These are phyloP conservation scores for Lactarius tabidus DNA, from an alignment of 768 basidiomycete genomes.

Conservation along the genomic window DNA sequence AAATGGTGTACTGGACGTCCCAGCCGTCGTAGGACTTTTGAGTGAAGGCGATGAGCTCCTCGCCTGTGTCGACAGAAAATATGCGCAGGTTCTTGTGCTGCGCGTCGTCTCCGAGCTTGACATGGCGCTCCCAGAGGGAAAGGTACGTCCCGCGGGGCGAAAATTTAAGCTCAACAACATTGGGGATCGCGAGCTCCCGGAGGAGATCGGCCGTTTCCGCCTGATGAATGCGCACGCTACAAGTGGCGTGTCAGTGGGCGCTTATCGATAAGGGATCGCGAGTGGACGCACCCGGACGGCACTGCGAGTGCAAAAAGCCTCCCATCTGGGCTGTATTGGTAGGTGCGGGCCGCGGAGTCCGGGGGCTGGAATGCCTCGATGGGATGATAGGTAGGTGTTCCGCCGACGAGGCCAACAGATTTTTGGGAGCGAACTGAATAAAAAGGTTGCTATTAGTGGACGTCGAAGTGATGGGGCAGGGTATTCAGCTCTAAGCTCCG, in stretches of 20 bases:
- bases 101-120: slow-evolving; percentile 83
- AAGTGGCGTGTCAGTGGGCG: slow-evolving; percentile 16
- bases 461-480: slow-evolving; percentile 9
- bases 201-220: slow-evolving; percentile 70
- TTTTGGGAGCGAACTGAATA: slow-evolving; percentile 88
- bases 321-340: slow-evolving; percentile 82
- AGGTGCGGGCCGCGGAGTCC: slow-evolving; percentile 69
- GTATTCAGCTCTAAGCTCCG: not conserved
- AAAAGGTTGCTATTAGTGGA: slow-evolving; percentile 25
- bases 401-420: slow-evolving; percentile 79
- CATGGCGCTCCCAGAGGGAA: slow-evolving; percentile 93
- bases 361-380: slow-evolving; percentile 61
- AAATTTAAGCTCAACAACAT: slow-evolving; percentile 81
- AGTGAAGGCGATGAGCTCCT: slow-evolving; percentile 81
- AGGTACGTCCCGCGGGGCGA: slow-evolving; percentile 92
- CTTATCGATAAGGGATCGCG: slow-evolving; percentile 9
- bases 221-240: slow-evolving; percentile 75
- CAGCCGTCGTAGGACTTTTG: slow-evolving; percentile 92
- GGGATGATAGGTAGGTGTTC: slow-evolving; percentile 68
- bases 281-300: slow-evolving; percentile 58
- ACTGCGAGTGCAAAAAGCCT: slow-evolving; percentile 82
- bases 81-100: slow-evolving; percentile 94
- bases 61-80: slow-evolving; percentile 81
- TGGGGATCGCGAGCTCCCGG: slow-evolving; percentile 68
- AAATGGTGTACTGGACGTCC: slow-evolving; percentile 88